Evolutionary conservation across 1,139 yeast genomes (phyloP).

Genomic region (Pichia sp.): DNA sequence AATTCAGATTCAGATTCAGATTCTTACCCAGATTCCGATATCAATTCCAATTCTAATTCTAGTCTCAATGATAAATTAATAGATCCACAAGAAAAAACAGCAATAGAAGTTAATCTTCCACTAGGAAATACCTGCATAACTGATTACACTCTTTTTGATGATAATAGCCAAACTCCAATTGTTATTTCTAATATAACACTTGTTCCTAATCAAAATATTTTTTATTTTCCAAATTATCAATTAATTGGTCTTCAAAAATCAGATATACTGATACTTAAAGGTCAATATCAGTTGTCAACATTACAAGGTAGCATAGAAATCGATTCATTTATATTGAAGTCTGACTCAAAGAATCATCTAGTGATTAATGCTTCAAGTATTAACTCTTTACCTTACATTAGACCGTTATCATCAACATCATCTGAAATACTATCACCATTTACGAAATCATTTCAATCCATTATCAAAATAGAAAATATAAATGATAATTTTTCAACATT

Average conservation of each 20-base stretch:
- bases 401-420: constrained; percentile 14
- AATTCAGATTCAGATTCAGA: constrained; percentile 16
- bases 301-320: constrained; percentile 53
- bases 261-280: constrained; percentile 51
- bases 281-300: constrained; percentile 49
- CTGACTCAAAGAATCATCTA: constrained; percentile 11
- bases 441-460: neutral
- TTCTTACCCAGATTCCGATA: constrained; percentile 13
- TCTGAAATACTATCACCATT: neutral
- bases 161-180: neutral
- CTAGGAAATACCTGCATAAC: too few species aligned
- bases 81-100: too few species aligned
- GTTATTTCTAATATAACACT: constrained; percentile 5
- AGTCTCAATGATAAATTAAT: too few species aligned
- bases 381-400: constrained; percentile 50
- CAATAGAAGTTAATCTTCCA: too few species aligned
- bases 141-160: neutral
- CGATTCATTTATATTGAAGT: constrained; percentile 25
- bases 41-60: too few species aligned
- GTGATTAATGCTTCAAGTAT: constrained; percentile 47
- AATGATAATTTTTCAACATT: constrained; percentile 24
- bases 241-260: constrained; percentile 39
- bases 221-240: constrained; percentile 31
- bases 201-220: constrained; percentile 15
- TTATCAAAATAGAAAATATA: constrained; percentile 7